Conservation (phyloP, 2,329 filamentous ascomycete species). For the Calonectria pseudoturangicola region DNA sequence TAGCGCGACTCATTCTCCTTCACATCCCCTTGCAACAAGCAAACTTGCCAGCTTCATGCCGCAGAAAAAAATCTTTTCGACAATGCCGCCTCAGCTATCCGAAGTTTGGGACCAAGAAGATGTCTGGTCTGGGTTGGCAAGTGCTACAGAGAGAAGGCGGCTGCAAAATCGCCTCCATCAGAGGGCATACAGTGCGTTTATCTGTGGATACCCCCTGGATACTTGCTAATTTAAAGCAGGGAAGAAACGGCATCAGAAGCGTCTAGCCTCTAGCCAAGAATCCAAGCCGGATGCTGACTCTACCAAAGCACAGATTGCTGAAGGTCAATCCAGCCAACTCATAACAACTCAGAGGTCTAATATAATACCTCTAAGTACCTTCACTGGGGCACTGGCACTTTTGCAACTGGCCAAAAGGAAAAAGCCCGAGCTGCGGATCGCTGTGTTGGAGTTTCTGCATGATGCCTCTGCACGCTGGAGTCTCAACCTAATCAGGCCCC, state of each 20-base stretch:
- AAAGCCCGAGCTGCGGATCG: neutral
- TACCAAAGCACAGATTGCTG: neutral
- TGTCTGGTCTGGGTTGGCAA: slow-evolving; percentile 28
- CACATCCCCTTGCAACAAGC: neutral
- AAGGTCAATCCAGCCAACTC: neutral
- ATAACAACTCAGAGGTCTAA: neutral
- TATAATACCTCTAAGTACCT: neutral
- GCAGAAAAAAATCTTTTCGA: neutral
- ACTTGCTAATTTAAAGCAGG: neutral
- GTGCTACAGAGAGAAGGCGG: slow-evolving; percentile 22
- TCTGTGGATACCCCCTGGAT: neutral
- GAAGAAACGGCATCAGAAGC: neutral
- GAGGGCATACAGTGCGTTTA: slow-evolving; percentile 23
- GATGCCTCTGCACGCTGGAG: slow-evolving; percentile 1
- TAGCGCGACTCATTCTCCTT: neutral
- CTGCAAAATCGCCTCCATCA: slow-evolving; percentile 37
- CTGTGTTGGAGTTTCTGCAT: slow-evolving; percentile 10
- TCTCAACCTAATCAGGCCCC: slow-evolving; percentile 9
- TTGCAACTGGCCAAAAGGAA: neutral
- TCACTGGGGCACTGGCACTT: neutral
- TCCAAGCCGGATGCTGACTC: neutral
- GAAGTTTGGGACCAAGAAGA: slow-evolving; percentile 31
- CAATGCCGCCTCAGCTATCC: slow-evolving; percentile 23
- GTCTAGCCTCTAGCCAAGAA: neutral
- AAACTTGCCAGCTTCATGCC: neutral